Evolutionary conservation across 306 rosid species (phyloP).

Genomic region (Prunus mira): DNA sequence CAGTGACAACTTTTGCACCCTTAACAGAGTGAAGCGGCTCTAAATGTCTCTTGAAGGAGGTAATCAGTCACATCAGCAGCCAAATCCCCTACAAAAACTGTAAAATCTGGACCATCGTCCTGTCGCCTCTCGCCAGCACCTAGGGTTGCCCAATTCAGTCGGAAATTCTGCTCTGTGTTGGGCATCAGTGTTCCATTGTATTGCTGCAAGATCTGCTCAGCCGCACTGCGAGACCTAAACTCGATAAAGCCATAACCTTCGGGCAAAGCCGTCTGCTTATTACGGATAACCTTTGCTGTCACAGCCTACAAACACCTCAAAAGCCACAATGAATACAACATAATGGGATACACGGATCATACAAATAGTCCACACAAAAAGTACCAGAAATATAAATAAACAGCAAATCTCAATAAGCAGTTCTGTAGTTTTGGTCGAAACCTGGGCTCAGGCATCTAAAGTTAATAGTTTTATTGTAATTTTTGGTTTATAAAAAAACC

Average conservation of each 20-base stretch:
- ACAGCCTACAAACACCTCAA: constrained; percentile 26
- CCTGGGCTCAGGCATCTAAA: neutral
- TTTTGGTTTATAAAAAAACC: neutral
- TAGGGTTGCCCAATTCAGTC: constrained; percentile 67
- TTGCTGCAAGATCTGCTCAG: constrained; percentile 44
- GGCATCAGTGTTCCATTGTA: constrained; percentile 59
- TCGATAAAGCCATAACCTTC: constrained; percentile 69
- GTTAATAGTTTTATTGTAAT: neutral
- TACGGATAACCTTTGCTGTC: constrained; percentile 57
- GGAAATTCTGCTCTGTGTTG: constrained; percentile 49
- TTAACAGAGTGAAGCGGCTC: constrained; percentile 39
- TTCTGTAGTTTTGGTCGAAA: neutral
- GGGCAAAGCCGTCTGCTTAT: constrained; percentile 45
- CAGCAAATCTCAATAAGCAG: neutral
- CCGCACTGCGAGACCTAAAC: constrained; percentile 41
- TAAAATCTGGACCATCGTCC: constrained; percentile 56
- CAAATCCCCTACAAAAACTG: constrained; percentile 63
- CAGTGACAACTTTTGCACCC: constrained; percentile 69
- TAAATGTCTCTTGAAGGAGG: constrained; percentile 55
- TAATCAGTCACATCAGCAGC: constrained; percentile 70
- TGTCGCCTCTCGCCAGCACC: constrained; percentile 73
- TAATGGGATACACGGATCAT: neutral
- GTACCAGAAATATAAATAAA: neutral
- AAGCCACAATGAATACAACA: neutral
- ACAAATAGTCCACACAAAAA: neutral